Evolutionary conservation across 2,329 filamentous ascomycete species (phyloP).

Genomic region (Talaromyces islandicus): DNA sequence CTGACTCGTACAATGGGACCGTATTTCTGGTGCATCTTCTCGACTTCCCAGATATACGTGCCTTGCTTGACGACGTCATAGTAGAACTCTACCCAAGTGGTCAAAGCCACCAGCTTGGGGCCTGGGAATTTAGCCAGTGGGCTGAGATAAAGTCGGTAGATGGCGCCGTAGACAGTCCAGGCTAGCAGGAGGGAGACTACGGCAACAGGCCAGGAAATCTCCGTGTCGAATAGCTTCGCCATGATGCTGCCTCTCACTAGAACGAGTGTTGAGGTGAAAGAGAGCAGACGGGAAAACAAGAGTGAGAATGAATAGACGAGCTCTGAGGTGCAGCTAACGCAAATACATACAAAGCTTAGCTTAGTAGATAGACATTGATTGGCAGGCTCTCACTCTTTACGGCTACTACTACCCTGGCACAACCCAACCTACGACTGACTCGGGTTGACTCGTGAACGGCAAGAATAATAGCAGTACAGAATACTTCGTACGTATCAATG

Average conservation of each 20-base stretch:
- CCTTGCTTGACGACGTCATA: not conserved
- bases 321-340: not conserved
- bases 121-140: constrained; percentile 28
- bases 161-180: not conserved
- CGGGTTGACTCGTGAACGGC: not conserved
- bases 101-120: constrained; percentile 25
- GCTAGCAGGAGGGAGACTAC: not conserved
- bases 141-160: constrained; percentile 28
- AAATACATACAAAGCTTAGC: not conserved
- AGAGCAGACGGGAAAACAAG: not conserved
- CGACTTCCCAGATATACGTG: not conserved
- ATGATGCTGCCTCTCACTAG: not conserved
- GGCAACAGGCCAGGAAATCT: not conserved
- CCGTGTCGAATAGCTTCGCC: not conserved
- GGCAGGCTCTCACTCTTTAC: not conserved
- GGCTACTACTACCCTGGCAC: not conserved
- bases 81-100: constrained; percentile 25
- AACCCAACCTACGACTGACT: not conserved
- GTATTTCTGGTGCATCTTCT: not conserved
- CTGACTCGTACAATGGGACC: constrained; percentile 27
- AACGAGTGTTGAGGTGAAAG: not conserved
- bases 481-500: too few species aligned
- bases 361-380: not conserved
- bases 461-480: not conserved
- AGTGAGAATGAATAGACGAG: not conserved